Evolutionary conservation across 208 protist genomes (phyloP), one percentile per base, ranked within the genome.

Genomic region (Strigomonas culicis): DNA sequence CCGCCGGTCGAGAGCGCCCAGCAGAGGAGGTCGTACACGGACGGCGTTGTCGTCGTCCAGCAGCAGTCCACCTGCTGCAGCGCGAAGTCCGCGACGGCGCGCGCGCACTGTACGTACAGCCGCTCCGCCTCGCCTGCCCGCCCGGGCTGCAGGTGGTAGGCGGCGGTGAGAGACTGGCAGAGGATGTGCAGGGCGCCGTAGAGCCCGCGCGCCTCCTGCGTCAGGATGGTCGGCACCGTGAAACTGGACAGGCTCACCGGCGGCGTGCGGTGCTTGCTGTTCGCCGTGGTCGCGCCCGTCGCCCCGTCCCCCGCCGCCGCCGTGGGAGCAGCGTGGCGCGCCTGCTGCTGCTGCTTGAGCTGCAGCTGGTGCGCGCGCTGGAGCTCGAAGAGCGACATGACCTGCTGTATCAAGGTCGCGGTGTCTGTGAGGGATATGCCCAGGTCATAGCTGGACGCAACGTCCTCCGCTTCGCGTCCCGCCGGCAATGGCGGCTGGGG

Each of bases 21-120:
- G 25, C 71, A 52, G 39, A 95, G 73, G 50, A 93, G 52, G 55
- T 89, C 83, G 53, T 84, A 93, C 28, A 95, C 80, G 36, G 82
- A 77, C 25, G 82, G 59, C 13, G 93, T 57, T 64, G 86, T 91
- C 58, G 55, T 81, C 0, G 75, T 87, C 83, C 84, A 92, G 74
- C 90, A 93, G 59, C 75, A 59, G 21, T 89, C 80, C 25, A 88
- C 46, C 63, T 93, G 81, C 31, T 80, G 69, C 55, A 90, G 59
- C 0, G 67, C 79, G 52, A 87, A 93, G 41, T 75, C 55, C 55
- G 78, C 68, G 27, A 92, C 43, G 10, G 57, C 34, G 46, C 34
- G 46, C 0, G 21, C 32, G 47, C 47, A 56, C 15, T 36, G 46
- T 32, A 58, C 36, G 11, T 27, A 52, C n/a, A 34, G 46, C 59